Base-by-base conservation (phyloP, 1,139 yeast genomes). In the Magnusiomyces paraingens region DNA sequence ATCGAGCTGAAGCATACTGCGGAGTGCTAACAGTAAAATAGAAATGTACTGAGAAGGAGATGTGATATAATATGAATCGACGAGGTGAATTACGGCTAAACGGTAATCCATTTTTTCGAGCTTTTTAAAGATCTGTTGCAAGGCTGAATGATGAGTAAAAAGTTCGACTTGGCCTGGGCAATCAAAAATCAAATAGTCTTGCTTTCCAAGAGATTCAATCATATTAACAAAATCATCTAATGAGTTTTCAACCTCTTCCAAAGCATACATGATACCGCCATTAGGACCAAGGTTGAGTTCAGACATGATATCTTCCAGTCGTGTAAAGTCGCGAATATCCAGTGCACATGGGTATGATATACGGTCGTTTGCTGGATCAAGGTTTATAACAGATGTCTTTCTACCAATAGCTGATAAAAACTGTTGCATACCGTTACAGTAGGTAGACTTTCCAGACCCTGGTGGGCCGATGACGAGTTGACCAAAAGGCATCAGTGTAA, bases 121-220 rank as follows among this genome's bases (percentile, higher is more conserved):
- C 57, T 75, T 82, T 60, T 78, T 77, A 61, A 90, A 90, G 2
- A 94, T 84, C 43, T 79, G 77, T 38, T 84, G 83, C 54, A 94
- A 74, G 0, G 96, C 86, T 0, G 91, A 84, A 57, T 89, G 89
- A 65, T 88, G 96, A 1, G 99, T 94, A 69, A 89, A 94, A 32
- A 94, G 77, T 68, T 94, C 99, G 39, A 91, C 93, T 68, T 94
- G 99, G 0, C 98, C 99, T 1, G 99, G 99, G 70, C 98, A 93
- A 69, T 94, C 99, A 70, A 94, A 90, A 5, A 94, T 75, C 36
- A 93, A 69, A 65, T 93, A 94, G 51, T 84, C 85, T 15, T 80
- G 76, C 29, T 78, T 72, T 5, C 85, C 80, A 18, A 91, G 71
- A 47, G 76, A 72, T 52, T 78, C 77, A 17, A 90, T 73, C 66